phyloP scores from a whole-genome alignment of 176 grass and related monocot species.

The Guadua angustifolia region DNA sequence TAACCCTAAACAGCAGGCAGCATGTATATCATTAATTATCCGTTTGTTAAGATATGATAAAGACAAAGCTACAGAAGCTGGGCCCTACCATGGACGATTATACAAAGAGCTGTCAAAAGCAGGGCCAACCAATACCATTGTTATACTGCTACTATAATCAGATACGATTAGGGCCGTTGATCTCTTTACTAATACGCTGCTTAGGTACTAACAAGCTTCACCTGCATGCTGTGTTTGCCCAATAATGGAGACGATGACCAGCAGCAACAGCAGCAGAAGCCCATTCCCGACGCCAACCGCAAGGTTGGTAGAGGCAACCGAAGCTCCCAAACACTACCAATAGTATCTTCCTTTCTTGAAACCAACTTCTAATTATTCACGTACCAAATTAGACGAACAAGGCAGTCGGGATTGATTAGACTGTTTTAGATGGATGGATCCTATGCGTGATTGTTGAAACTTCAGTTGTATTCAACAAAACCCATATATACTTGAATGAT shows the following conservation, averaged over 20 bases:
- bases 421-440: constrained; percentile 22
- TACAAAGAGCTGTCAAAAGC: constrained; percentile 28
- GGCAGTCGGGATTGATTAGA: not conserved
- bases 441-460: constrained; percentile 39
- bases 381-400: constrained; percentile 44
- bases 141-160: not conserved
- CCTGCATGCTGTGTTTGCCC: not conserved
- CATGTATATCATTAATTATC: constrained; percentile 50
- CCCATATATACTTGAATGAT: not conserved
- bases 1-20: constrained; percentile 57
- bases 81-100: constrained; percentile 31
- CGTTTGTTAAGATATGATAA: constrained; percentile 49
- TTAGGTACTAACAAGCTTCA: constrained; percentile 32
- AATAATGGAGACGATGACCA: constrained; percentile 57
- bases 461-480: not conserved
- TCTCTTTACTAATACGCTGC: constrained; percentile 37
- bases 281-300: constrained; percentile 53
- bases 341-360: constrained; percentile 52
- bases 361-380: constrained; percentile 62
- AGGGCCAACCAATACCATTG: constrained; percentile 44
- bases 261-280: constrained; percentile 32
- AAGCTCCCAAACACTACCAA: constrained; percentile 42
- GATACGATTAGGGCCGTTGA: constrained; percentile 38
- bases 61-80: constrained; percentile 37
- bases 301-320: constrained; percentile 65